Base-by-base conservation (phyloP, 805 yeast genomes). In the Candida xyloterini region DNA sequence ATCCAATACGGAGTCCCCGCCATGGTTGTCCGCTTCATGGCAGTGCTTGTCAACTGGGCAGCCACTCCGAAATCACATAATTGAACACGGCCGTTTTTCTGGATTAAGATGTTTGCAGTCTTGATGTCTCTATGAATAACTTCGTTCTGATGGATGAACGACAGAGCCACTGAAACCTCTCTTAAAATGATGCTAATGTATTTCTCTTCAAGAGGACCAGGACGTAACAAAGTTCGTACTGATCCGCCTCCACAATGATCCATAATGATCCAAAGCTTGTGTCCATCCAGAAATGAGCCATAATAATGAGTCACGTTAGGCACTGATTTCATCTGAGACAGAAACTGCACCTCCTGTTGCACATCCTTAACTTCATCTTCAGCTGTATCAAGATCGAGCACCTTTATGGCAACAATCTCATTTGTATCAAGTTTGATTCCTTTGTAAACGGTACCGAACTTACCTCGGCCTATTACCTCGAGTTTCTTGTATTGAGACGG, bases 31-130 rank as follows among this genome's bases (percentile, higher is more conserved):
- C 99, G 72, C 58, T 89, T 87, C 32, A 81, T 60, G 14, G 80
- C 78, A 27, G 81, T 74, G 26, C 90, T 73, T 2, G 95, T 78
- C 30, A 90, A 68, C 58, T 88, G 91, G 1, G 97, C 97, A 1
- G 99, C 99, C 15, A 95, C 99, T 23, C 99, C 99, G 65, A 93
- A 93, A 62, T 93, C 99, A 71, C 98, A 91, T 31, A 93, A 73
- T 56, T 86, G 87, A 4, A 95, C 95, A 37, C 74, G 76, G 5
- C 99, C 99, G 33, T 86, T 95, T 50, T 85, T 86, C 23, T 57
- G 52, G 37, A 93, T 84, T 46, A 93, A 71, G 10, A 93, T 87
- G 59, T 93, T 93, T 0, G 99, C 99, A 1, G 98, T 96, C 62
- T 93, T 93, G 53, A 93, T 78, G 62, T 93, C 99, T 51, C 99